Conservation (phyloP, 1,284 basidiomycete species). For the Agaricales sp. region DNA sequence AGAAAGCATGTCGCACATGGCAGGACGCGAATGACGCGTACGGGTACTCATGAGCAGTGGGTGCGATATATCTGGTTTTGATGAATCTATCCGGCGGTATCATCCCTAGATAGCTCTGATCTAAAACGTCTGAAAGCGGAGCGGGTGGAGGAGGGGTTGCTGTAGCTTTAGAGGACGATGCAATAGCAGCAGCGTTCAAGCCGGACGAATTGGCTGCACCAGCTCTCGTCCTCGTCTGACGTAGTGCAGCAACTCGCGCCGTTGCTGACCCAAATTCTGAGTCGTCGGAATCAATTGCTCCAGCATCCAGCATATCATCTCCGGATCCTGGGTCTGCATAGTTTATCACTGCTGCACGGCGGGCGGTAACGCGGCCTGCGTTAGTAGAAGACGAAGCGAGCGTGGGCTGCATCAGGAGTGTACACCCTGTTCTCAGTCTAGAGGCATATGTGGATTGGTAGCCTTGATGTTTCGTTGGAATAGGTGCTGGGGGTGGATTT, state of each 20-base stretch:
- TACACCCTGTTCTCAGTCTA: constrained; percentile 86
- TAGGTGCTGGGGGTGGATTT: constrained; percentile 38
- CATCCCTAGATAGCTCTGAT: constrained; percentile 84
- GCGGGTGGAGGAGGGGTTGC: constrained; percentile 22
- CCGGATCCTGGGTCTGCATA: constrained; percentile 83
- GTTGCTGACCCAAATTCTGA: constrained; percentile 38
- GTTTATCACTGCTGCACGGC: constrained; percentile 67
- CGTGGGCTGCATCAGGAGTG: constrained; percentile 89
- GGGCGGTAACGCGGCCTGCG: constrained; percentile 33
- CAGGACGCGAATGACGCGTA: constrained; percentile 26
- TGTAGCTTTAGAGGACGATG: constrained; percentile 15
- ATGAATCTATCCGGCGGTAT: constrained; percentile 79
- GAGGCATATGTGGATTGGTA: constrained; percentile 81
- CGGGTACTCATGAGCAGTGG: constrained; percentile 64
- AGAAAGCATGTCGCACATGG: too few relatives aligned
- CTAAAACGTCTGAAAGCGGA: constrained; percentile 48
- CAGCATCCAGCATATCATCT: constrained; percentile 71
- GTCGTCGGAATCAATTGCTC: constrained; percentile 68
- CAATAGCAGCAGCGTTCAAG: constrained; percentile 25
- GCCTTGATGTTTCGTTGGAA: constrained; percentile 63
- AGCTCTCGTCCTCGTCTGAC: constrained; percentile 22
- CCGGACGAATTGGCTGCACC: constrained; percentile 27
- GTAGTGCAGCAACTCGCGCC: constrained; percentile 19
- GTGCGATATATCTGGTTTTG: constrained; percentile 42
- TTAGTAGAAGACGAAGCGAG: constrained; percentile 33